A percentile compares a stretch with the other conserved stretches of the same genome.
Conservation (phyloP, 75 land plant genomes). For the Ceratopteris richardii region DNA sequence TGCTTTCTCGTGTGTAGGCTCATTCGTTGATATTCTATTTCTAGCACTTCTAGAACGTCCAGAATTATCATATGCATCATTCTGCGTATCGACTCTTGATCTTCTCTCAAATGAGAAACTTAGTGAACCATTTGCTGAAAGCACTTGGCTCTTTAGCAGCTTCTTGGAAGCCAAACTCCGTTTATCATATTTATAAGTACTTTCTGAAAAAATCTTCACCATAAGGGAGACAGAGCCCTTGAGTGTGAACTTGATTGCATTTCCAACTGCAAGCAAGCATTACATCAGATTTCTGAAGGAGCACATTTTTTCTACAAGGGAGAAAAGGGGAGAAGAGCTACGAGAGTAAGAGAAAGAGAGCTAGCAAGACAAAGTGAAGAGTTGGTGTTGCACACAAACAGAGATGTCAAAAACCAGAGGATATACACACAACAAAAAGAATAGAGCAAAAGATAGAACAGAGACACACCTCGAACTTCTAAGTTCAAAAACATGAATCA, state of each 20-base stretch:
- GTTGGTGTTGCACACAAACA: no score
- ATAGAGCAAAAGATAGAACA: no score
- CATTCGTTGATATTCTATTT: background rate
- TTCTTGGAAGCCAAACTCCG: background rate
- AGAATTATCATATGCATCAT: background rate
- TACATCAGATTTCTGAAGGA: no score
- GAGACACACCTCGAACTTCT: no score
- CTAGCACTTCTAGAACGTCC: background rate
- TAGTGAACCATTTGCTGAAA: background rate
- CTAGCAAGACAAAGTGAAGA: no score
- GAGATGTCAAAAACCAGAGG: no score
- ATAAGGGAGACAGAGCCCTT: constrained; percentile 28
- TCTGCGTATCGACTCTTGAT: background rate
- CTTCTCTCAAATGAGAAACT: background rate
- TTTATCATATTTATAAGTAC: background rate
- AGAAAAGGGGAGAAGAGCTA: no score
- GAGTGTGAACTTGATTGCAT: constrained; percentile 44
- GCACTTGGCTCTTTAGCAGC: background rate
- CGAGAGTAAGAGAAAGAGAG: no score
- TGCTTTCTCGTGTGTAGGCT: background rate
- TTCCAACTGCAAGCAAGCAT: constrained; percentile 29
- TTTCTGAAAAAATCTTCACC: constrained; percentile 19
- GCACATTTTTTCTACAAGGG: no score
- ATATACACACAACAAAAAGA: no score
- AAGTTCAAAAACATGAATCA: no score